Percentiles rank a stretch among this genome's conserved stretches.
Evolutionary conservation across 345 rosid species (phyloP).

Genomic region (Eucalyptus marginata): DNA sequence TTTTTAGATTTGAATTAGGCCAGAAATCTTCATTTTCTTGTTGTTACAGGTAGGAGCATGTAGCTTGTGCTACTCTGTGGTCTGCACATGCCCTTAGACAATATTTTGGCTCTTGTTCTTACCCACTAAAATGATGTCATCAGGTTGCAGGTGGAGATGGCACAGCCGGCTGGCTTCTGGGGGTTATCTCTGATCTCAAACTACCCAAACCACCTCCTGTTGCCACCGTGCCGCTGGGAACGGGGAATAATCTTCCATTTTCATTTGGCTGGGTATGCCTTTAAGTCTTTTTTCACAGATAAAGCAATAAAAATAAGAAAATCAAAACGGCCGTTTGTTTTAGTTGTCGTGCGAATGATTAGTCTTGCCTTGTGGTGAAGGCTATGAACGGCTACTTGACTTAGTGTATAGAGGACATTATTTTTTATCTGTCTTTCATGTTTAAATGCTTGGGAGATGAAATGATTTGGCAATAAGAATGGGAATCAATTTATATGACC

Average conservation of each 20-base stretch:
- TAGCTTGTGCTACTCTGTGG: neutral
- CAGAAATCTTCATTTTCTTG: neutral
- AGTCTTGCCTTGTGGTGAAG: neutral
- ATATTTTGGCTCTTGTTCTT: neutral
- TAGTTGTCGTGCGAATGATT: neutral
- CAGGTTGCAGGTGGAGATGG: slow-evolving; percentile 85
- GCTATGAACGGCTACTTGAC: neutral
- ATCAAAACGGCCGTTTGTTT: neutral
- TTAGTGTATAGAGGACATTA: neutral
- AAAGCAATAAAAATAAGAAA: neutral
- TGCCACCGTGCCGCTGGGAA: slow-evolving; percentile 66
- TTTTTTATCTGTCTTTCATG: neutral
- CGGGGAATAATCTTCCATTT: slow-evolving; percentile 69
- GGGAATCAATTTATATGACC: neutral
- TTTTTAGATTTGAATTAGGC: neutral
- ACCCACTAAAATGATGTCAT: neutral
- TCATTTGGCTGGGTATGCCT: slow-evolving; percentile 68
- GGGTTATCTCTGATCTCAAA: slow-evolving; percentile 66
- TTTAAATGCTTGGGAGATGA: neutral
- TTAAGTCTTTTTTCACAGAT: neutral
- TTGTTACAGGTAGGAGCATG: neutral
- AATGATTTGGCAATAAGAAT: neutral
- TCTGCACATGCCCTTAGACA: neutral
- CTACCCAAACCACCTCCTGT: slow-evolving; percentile 54
- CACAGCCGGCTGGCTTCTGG: slow-evolving; percentile 71